Evolutionary conservation across 768 basidiomycete species (phyloP).

Genomic region (Leccinum disarticulatum): DNA sequence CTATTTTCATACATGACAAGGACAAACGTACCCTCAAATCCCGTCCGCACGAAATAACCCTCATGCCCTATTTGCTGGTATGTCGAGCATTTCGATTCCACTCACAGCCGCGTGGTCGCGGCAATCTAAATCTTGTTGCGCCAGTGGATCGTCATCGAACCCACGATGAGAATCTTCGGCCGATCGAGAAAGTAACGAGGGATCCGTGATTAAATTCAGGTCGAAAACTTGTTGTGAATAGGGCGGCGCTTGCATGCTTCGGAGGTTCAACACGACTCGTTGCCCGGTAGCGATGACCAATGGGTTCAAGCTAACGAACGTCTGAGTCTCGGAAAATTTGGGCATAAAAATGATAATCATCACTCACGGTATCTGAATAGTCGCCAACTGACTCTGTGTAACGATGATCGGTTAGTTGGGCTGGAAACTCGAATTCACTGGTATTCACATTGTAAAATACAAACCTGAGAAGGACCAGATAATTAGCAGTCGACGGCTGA

Average conservation of each 20-base stretch:
- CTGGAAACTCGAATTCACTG: not conserved
- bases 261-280: conserved; percentile 18
- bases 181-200: not conserved
- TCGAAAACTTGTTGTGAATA: not conserved
- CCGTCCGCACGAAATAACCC: too few species aligned
- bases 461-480: not conserved
- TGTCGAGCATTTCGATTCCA: too few species aligned
- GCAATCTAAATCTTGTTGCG: too few species aligned
- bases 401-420: not conserved
- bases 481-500: not conserved
- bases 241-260: not conserved
- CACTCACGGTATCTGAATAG: conserved; percentile 1
- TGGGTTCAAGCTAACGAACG: conserved; percentile 1
- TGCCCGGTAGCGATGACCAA: conserved; percentile 14
- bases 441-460: not conserved
- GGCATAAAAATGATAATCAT: not conserved
- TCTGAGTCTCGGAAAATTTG: not conserved
- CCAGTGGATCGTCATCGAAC: too few species aligned
- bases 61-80: too few species aligned
- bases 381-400: not conserved
- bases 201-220: not conserved
- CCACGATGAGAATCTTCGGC: too few species aligned
- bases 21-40: too few species aligned
- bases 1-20: too few species aligned
- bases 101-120: too few species aligned